Percentiles rank a stretch among this genome's conserved stretches.
phyloP scores from a whole-genome alignment of 768 basidiomycete species.

The Mycena haematopus region DNA sequence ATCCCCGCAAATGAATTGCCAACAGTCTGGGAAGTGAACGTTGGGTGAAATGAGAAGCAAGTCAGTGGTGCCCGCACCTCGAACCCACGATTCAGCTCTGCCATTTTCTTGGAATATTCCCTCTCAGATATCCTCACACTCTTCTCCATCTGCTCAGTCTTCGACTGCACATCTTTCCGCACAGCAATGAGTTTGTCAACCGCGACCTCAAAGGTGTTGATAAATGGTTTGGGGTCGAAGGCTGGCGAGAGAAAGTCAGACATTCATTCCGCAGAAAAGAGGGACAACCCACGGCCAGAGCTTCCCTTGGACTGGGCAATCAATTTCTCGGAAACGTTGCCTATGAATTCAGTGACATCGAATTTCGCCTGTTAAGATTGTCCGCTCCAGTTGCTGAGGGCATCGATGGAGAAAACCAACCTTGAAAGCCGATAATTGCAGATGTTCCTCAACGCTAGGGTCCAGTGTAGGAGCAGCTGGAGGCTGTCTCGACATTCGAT shows the following conservation, averaged over 20 bases:
- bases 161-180: conserved; percentile 87
- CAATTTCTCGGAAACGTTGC: conserved; percentile 84
- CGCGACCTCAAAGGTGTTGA: conserved; percentile 88
- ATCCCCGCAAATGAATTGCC: conserved; percentile 87
- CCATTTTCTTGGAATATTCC: conserved; percentile 93
- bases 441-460: conserved; percentile 57
- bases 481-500: conserved; percentile 27
- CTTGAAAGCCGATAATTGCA: conserved; percentile 62
- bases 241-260: conserved; percentile 52
- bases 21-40: conserved; percentile 64
- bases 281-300: conserved; percentile 70
- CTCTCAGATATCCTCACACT: conserved; percentile 87
- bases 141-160: conserved; percentile 93
- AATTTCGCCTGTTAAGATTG: conserved; percentile 72
- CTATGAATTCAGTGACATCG: conserved; percentile 90
- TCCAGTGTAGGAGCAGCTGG: conserved; percentile 47
- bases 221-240: conserved; percentile 94
- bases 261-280: not conserved
- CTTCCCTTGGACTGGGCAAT: conserved; percentile 85
- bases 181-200: conserved; percentile 88
- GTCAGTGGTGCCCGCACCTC: conserved; percentile 64
- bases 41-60: conserved; percentile 5
- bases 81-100: conserved; percentile 91
- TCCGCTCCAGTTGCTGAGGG: conserved; percentile 21
- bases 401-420: conserved; percentile 36